Evolutionary conservation across 164 flowering plant species (phyloP).

Genomic region (Cinnamomum chago): DNA sequence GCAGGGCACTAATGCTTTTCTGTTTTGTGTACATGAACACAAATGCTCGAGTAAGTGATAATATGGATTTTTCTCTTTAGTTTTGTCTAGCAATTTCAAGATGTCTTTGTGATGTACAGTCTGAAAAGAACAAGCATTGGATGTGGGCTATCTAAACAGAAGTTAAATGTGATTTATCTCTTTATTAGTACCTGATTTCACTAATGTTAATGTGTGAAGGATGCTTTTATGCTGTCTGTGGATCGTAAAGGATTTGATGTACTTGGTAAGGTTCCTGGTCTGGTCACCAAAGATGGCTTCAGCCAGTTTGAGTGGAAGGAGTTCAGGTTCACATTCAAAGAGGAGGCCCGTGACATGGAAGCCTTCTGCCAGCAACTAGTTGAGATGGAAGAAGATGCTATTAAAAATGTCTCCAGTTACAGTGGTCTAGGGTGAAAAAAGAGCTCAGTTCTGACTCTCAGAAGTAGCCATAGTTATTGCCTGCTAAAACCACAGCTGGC

Average conservation of each 20-base stretch:
- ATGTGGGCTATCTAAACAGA: background rate
- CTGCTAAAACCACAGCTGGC: no score
- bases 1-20: slow-evolving; percentile 73
- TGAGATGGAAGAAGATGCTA: slow-evolving; percentile 79
- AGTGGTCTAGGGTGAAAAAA: slow-evolving; percentile 52
- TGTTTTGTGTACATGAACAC: slow-evolving; percentile 59
- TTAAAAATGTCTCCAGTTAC: slow-evolving; percentile 43
- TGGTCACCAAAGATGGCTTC: slow-evolving; percentile 28
- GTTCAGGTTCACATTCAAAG: slow-evolving; percentile 54
- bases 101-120: background rate
- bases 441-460: background rate
- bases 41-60: slow-evolving; percentile 50
- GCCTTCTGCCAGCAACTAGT: slow-evolving; percentile 61
- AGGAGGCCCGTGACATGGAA: slow-evolving; percentile 60
- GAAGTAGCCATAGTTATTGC: no score
- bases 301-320: slow-evolving; percentile 62
- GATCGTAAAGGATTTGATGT: slow-evolving; percentile 82
- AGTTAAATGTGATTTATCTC: background rate
- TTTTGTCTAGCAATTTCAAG: background rate
- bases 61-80: background rate
- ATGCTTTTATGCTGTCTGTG: slow-evolving; percentile 64
- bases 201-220: slow-evolving; percentile 26
- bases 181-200: background rate
- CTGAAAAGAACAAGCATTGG: background rate
- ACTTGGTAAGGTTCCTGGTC: slow-evolving; percentile 53